Conservation (phyloP, 2,329 filamentous ascomycete species). For the Fusarium sp. region DNA sequence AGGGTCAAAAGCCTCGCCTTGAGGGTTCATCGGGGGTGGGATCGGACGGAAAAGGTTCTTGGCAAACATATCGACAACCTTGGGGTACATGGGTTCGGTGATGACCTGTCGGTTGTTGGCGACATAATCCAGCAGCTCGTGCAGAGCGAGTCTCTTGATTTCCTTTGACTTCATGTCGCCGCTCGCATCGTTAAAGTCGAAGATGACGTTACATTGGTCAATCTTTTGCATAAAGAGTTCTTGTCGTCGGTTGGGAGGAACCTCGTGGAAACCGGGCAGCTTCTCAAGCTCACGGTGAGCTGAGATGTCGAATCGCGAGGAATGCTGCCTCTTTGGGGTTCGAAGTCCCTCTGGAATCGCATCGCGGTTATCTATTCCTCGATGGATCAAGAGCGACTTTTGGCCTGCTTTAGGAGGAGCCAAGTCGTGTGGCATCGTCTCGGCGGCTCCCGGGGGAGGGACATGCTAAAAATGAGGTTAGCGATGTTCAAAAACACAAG, state of each 20-base stretch:
- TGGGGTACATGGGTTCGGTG: slow-evolving; percentile 98
- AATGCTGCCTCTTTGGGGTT: slow-evolving; percentile 96
- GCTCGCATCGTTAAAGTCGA: slow-evolving; percentile 98
- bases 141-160: slow-evolving; percentile 95
- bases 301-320: slow-evolving; percentile 97
- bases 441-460: slow-evolving; percentile 89
- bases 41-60: slow-evolving; percentile 99
- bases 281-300: slow-evolving; percentile 97
- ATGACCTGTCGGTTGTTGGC: slow-evolving; percentile 99
- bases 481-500: background rate
- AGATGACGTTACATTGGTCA: slow-evolving; percentile 99
- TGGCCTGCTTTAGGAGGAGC: slow-evolving; percentile 91
- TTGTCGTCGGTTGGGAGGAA: slow-evolving; percentile 91
- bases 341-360: slow-evolving; percentile 89
- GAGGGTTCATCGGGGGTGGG: slow-evolving; percentile 95
- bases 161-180: slow-evolving; percentile 99
- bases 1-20: slow-evolving; percentile 97
- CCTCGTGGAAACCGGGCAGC: slow-evolving; percentile 96
- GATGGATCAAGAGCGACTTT: slow-evolving; percentile 89
- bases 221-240: slow-evolving; percentile 99
- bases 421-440: slow-evolving; percentile 98
- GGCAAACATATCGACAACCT: slow-evolving; percentile 98
- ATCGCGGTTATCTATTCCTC: slow-evolving; percentile 90
- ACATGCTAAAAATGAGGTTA: slow-evolving; percentile 69
- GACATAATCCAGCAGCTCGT: slow-evolving; percentile 97